phyloP scores from a whole-genome alignment of 805 yeast genomes.

The Lachancea sp. region DNA sequence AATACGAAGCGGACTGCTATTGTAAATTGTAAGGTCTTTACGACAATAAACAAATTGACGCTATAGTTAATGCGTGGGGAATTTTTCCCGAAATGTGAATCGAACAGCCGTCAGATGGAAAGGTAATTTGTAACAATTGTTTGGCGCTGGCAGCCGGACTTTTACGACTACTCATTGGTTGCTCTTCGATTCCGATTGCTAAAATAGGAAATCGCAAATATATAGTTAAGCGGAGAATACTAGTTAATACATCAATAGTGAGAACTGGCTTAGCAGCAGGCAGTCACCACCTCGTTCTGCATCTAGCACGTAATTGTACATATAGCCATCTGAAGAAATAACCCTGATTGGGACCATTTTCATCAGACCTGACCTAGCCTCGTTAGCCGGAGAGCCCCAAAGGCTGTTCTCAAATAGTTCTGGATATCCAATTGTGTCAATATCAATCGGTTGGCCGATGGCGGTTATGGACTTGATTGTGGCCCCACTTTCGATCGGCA shows the following conservation, averaged over 20 bases:
- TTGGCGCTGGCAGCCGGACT: too few relatives aligned
- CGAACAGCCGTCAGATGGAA: too few relatives aligned
- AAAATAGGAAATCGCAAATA: too few relatives aligned
- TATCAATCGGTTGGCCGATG: conserved; percentile 33
- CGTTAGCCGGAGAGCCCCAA: conserved; percentile 2
- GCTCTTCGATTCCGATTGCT: too few relatives aligned
- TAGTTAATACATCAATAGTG: conserved; percentile 33
- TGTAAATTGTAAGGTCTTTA: too few relatives aligned
- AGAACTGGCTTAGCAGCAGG: conserved; percentile 64
- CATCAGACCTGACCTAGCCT: conserved; percentile 12
- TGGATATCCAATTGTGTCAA: conserved; percentile 26
- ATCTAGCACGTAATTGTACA: conserved; percentile 74
- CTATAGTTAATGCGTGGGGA: too few relatives aligned
- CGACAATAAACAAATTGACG: too few relatives aligned
- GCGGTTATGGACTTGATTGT: conserved; percentile 21
- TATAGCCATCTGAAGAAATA: conserved; percentile 74
- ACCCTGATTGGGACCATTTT: conserved; percentile 48
- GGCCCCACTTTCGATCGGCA: conserved; percentile 39
- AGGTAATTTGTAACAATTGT: too few relatives aligned
- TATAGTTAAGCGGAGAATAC: too few relatives aligned
- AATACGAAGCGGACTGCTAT: too few relatives aligned
- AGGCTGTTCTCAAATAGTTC: conserved; percentile 20
- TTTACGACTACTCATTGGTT: too few relatives aligned
- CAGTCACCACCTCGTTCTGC: conserved; percentile 94
- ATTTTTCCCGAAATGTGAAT: too few relatives aligned